Conservation (phyloP, 1,284 basidiomycete species). For the Heterobasidion occidentale region DNA sequence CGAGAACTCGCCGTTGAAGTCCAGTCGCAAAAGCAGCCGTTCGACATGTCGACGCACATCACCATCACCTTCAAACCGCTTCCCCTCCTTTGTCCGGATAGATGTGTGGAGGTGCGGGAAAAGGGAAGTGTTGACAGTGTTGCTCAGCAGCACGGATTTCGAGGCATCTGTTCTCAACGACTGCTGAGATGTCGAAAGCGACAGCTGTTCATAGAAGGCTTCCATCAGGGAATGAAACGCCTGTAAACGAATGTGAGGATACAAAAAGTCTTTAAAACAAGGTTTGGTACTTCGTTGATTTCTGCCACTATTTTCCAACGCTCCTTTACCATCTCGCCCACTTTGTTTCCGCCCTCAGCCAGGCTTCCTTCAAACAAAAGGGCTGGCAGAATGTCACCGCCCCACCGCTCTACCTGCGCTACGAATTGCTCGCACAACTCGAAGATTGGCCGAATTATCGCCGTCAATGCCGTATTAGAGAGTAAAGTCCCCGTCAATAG, state of each 20-base stretch:
- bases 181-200: conserved; percentile 63
- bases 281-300: conserved; percentile 57
- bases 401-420: conserved; percentile 83
- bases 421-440: conserved; percentile 81
- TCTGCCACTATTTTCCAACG: conserved; percentile 60
- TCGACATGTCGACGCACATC: conserved; percentile 76
- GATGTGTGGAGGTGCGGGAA: conserved; percentile 31
- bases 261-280: neutral
- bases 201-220: conserved; percentile 73
- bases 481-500: conserved; percentile 76
- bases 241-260: conserved; percentile 23
- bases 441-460: conserved; percentile 64
- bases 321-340: conserved; percentile 66
- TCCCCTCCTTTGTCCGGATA: conserved; percentile 35
- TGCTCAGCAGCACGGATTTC: conserved; percentile 57
- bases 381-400: conserved; percentile 84
- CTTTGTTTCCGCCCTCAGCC: conserved; percentile 40
- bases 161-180: conserved; percentile 58
- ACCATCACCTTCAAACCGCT: conserved; percentile 45
- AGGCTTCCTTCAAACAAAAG: conserved; percentile 74
- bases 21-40: conserved; percentile 71
- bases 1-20: conserved; percentile 80
- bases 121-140: conserved; percentile 49
- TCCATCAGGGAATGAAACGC: conserved; percentile 55
- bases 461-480: conserved; percentile 55